These are phyloP conservation scores for Ascochyta koolunga DNA, from an alignment of 2,329 filamentous ascomycete species.

Conservation along the genomic window DNA sequence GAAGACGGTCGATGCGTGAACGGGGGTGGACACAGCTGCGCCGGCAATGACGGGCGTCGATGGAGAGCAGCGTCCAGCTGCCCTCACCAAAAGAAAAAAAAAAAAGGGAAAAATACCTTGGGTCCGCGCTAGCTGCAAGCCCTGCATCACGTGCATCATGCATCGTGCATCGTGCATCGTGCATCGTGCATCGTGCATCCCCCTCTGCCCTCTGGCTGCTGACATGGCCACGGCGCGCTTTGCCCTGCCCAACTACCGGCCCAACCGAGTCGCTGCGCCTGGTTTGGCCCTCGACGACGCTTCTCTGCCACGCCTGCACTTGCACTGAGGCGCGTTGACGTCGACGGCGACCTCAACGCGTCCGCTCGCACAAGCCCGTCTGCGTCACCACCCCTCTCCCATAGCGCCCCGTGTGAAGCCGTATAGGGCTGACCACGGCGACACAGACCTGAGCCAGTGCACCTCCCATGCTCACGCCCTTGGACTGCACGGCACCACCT, in stretches of 20 bases:
- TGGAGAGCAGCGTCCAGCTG: too few relatives aligned
- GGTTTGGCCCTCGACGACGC: slow-evolving; percentile 12
- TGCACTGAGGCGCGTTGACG: slow-evolving; percentile 22
- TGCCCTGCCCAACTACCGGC: slow-evolving; percentile 10
- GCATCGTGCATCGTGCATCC: too few relatives aligned
- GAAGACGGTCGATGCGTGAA: slow-evolving; percentile 10
- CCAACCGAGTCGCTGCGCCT: slow-evolving; percentile 11
- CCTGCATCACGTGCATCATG: too few relatives aligned
- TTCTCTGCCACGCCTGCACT: slow-evolving; percentile 11
- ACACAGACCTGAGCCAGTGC: too few relatives aligned
- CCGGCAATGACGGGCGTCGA: slow-evolving; percentile 1
- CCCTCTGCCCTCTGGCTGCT: too few relatives aligned
- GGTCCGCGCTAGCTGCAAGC: background rate
- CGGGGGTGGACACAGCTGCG: slow-evolving; percentile 14
- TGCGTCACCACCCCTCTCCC: slow-evolving; percentile 20
- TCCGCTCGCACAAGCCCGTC: slow-evolving; percentile 16
- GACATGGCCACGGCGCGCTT: slow-evolving; percentile 9
- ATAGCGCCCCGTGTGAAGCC: slow-evolving; percentile 15
- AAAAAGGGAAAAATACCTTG: too few relatives aligned
- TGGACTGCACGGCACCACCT: too few relatives aligned
- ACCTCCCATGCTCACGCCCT: too few relatives aligned
- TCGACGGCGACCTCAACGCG: slow-evolving; percentile 16
- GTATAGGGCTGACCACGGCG: slow-evolving; percentile 28
- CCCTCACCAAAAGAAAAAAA: too few relatives aligned
- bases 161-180: too few relatives aligned